Percentiles rank a stretch among this genome's conserved stretches.
These are phyloP conservation scores for Pisolithus tinctorius DNA, from an alignment of 768 basidiomycete genomes.

Conservation along the genomic window DNA sequence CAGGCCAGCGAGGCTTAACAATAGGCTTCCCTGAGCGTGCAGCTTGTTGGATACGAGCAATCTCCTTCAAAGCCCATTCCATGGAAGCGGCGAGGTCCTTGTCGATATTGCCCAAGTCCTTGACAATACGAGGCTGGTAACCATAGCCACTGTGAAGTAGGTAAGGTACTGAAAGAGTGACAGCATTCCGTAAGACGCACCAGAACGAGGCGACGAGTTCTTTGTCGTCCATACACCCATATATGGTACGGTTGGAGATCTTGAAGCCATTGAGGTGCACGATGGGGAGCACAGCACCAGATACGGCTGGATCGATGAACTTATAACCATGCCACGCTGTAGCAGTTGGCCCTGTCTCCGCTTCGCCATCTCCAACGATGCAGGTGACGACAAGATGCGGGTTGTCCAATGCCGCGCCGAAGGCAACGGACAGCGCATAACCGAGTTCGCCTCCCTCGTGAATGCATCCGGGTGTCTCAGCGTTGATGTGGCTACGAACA, in stretches of 20 bases:
- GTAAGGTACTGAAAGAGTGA: constrained; percentile 2
- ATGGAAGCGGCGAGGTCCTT: constrained; percentile 74
- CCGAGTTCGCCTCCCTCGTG: constrained; percentile 92
- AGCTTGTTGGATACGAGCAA: constrained; percentile 69
- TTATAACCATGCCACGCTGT: constrained; percentile 83
- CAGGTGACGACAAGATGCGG: constrained; percentile 78
- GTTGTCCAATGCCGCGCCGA: constrained; percentile 88
- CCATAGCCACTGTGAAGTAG: constrained; percentile 56
- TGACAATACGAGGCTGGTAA: constrained; percentile 83
- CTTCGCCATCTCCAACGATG: constrained; percentile 86
- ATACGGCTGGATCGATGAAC: constrained; percentile 85
- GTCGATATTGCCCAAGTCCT: constrained; percentile 60
- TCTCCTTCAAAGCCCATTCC: constrained; percentile 73
- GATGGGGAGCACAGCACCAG: constrained; percentile 87
- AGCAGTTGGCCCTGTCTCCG: constrained; percentile 75
- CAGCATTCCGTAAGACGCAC: constrained; percentile 28
- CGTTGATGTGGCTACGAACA: constrained; percentile 58
- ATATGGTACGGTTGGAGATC: constrained; percentile 86
- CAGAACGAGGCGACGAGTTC: constrained; percentile 72
- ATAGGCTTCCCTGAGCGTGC: constrained; percentile 73
- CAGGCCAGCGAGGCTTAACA: constrained; percentile 87
- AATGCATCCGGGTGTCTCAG: constrained; percentile 82
- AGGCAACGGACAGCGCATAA: constrained; percentile 80
- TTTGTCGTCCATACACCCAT: constrained; percentile 86
- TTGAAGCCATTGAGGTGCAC: constrained; percentile 86